A percentile compares a stretch with the other conserved stretches of the same genome.
Evolutionary conservation across 2,329 filamentous ascomycete genomes (phyloP).

Genomic region (Alternaria ethzedia): DNA sequence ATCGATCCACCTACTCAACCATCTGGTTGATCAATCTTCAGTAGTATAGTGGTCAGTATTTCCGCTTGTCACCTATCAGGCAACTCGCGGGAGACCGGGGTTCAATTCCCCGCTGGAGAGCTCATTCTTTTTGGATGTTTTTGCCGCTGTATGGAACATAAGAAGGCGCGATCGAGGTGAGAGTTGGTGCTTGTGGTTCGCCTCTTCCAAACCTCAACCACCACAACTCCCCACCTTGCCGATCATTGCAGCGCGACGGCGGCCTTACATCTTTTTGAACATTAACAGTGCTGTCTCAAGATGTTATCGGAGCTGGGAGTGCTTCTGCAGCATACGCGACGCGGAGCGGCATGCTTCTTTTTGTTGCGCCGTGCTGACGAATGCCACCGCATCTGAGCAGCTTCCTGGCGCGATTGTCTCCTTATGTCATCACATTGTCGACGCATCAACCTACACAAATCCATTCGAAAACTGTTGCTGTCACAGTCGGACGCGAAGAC

Average conservation of each 20-base stretch:
- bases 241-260: neutral
- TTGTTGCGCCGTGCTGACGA: neutral
- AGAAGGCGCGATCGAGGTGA: neutral
- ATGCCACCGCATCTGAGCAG: neutral
- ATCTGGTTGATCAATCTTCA: conserved; percentile 6
- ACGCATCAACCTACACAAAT: neutral
- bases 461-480: fast-evolving
- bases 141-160: too few species aligned
- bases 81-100: conserved; percentile 14
- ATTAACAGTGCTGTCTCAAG: neutral
- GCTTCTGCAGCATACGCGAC: neutral
- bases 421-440: neutral
- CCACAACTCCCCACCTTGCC: neutral
- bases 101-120: conserved; percentile 17
- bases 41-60: conserved; percentile 24
- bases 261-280: neutral
- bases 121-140: neutral
- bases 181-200: too few species aligned
- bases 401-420: neutral
- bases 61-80: conserved; percentile 14
- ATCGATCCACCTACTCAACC: neutral
- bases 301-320: neutral
- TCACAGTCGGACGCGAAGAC: neutral
- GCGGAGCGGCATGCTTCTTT: neutral
- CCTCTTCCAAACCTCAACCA: neutral